Evolutionary conservation across 352 stramenopile species (phyloP), one percentile per base, ranked within the genome.

Genomic region (Pelagophyceae sp.): DNA sequence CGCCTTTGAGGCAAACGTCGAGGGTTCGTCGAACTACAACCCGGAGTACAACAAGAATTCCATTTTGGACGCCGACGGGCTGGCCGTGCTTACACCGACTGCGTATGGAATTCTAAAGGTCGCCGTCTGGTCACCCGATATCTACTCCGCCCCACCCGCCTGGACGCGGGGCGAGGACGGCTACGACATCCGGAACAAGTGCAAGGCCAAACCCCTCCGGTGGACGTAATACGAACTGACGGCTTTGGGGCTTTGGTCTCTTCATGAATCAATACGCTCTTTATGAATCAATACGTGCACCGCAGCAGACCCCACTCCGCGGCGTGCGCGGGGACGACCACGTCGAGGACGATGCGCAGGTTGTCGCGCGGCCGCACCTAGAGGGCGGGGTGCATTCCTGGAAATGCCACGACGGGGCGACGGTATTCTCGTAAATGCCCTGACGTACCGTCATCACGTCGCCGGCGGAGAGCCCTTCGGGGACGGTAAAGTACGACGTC

Each of bases 151-250:
- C 11, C 58, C 58, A 15, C 58, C 58, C 11, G 58, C 58, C 23
- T 67, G 58, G 58, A 27, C 15, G 11, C 58, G 58, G 5, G 58
- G 11, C 29, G 58, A 67, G 58, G 58, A 67, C 58, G 58, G 58
- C 58, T 67, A 33, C 23, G 58, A 67, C 58, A 67, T 67, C 27
- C 58, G 58, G 58, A 67, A 67, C 58, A 67, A 33, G 29, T 15
- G 31, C 23, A 67, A 67, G 58, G 58, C 58, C 11, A 11, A 27
- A 27, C 58, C 29, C 11, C 29, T 67, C 23, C 23, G 58, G 29
- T 67, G 58, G 58, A n/a, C n/a, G n/a, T n/a, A n/a, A n/a, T n/a
- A n/a, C n/a, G n/a, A n/a, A n/a, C n/a, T n/a, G n/a, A n/a, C n/a
- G n/a, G n/a, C n/a, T n/a, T n/a, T n/a, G n/a, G n/a, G n/a, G n/a